A percentile compares a stretch with the other conserved stretches of the same genome.
Evolutionary conservation across 108 stramenopile species (phyloP).

Genomic region (Pseudonitzschia pungens): DNA sequence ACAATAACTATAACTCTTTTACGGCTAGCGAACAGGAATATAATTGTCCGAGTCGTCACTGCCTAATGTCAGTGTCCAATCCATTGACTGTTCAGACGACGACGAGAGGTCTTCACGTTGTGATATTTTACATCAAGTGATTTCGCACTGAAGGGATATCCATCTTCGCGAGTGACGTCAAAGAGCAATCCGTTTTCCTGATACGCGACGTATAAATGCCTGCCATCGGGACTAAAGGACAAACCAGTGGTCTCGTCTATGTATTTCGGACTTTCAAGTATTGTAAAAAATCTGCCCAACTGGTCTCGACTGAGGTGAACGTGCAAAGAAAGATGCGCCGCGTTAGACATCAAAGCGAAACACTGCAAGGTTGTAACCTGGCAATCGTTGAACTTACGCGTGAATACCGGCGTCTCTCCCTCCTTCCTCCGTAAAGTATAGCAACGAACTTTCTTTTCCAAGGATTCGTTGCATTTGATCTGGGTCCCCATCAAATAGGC

Average conservation of each 20-base stretch:
- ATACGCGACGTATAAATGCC: constrained; percentile 48
- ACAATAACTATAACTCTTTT: no score
- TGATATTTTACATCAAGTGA: constrained; percentile 43
- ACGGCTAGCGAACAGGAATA: neutral
- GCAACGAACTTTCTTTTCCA: constrained; percentile 22
- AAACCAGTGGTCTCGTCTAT: constrained; percentile 66
- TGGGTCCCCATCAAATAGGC: constrained; percentile 52
- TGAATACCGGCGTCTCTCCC: constrained; percentile 54
- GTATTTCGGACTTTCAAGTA: constrained; percentile 35
- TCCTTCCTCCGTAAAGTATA: constrained; percentile 73
- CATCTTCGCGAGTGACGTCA: constrained; percentile 47
- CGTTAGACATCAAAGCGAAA: neutral
- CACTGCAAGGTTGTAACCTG: neutral
- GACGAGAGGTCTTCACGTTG: neutral
- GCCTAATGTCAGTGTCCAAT: neutral
- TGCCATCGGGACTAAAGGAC: constrained; percentile 65
- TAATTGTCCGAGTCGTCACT: neutral
- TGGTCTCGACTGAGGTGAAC: constrained; percentile 20
- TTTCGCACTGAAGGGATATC: constrained; percentile 33
- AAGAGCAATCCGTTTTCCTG: constrained; percentile 42
- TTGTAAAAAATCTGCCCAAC: constrained; percentile 40
- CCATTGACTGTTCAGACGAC: constrained; percentile 14
- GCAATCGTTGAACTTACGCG: constrained; percentile 10
- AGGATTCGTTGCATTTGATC: constrained; percentile 56
- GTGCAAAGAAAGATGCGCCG: neutral